Conservation (phyloP, 116 monocot genomes). For the Posidonia oceanica region DNA sequence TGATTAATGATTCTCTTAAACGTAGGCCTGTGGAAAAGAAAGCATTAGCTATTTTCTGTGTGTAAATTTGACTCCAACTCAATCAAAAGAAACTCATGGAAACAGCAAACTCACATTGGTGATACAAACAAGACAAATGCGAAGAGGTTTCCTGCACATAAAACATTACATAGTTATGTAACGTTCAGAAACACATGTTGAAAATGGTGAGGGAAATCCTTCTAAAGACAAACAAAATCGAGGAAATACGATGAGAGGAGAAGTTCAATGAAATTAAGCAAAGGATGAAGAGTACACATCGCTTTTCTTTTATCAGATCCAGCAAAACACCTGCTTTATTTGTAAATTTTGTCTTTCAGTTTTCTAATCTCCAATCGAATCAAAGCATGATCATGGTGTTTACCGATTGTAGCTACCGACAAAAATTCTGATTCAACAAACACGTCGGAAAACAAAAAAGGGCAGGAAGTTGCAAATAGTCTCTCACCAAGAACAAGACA, state of each 20-base stretch:
- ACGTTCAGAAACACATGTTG: background rate
- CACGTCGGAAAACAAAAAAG: no score
- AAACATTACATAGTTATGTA: background rate
- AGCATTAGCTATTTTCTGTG: background rate
- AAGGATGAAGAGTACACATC: no score
- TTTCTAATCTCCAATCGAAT: no score
- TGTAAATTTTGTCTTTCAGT: no score
- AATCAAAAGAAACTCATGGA: background rate
- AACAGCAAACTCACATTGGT: slow-evolving; percentile 57
- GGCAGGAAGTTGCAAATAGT: no score
- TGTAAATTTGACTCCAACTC: no score
- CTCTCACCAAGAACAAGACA: no score
- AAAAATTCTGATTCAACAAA: no score
- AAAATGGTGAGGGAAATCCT: background rate
- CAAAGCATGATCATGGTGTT: no score
- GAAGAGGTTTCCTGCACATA: slow-evolving; percentile 76
- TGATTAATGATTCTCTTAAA: slow-evolving; percentile 67
- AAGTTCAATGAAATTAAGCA: background rate
- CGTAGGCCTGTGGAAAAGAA: slow-evolving; percentile 45
- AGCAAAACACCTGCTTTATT: no score
- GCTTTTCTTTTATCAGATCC: no score
- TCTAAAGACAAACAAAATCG: background rate
- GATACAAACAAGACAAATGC: slow-evolving; percentile 81
- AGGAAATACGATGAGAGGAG: background rate
- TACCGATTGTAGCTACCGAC: no score